A percentile compares a stretch with the other conserved stretches of the same genome.
phyloP scores from a whole-genome alignment of 2,329 filamentous ascomycete genomes.

The Apiospora malaysiana region DNA sequence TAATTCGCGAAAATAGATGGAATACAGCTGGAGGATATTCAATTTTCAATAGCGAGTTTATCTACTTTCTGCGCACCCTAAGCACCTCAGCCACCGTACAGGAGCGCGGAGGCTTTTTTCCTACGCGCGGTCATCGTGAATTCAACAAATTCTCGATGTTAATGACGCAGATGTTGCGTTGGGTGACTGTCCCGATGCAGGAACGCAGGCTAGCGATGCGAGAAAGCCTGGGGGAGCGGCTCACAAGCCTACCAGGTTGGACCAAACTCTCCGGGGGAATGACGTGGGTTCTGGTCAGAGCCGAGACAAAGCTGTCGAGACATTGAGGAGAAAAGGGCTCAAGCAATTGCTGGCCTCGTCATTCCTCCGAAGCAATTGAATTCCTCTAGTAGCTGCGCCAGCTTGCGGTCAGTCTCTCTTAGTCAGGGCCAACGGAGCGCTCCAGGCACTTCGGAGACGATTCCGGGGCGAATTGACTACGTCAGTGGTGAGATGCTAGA shows the following conservation, averaged over 20 bases:
- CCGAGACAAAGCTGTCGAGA: constrained; percentile 12
- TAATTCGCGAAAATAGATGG: neutral
- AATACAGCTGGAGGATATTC: neutral
- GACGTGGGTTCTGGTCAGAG: neutral
- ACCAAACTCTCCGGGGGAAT: constrained; percentile 14
- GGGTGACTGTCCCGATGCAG: constrained; percentile 7
- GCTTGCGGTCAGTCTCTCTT: neutral
- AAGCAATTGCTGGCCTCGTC: neutral
- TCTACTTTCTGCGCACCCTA: neutral
- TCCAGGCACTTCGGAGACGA: neutral
- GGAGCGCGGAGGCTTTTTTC: neutral
- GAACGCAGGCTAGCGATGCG: constrained; percentile 10
- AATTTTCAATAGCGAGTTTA: neutral
- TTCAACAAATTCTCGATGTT: constrained; percentile 3
- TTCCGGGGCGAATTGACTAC: neutral
- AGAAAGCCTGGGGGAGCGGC: constrained; percentile 1
- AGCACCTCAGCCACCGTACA: neutral
- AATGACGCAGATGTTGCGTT: constrained; percentile 16
- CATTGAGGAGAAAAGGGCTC: neutral
- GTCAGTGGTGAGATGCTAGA: neutral
- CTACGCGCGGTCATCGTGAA: neutral
- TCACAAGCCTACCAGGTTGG: neutral
- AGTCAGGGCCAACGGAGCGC: neutral
- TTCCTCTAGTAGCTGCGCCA: neutral
- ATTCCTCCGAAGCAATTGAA: neutral